A percentile compares a stretch with the other conserved stretches of the same genome.
phyloP scores from a whole-genome alignment of 2,329 filamentous ascomycete genomes.

The Mollisia scopiformis region DNA sequence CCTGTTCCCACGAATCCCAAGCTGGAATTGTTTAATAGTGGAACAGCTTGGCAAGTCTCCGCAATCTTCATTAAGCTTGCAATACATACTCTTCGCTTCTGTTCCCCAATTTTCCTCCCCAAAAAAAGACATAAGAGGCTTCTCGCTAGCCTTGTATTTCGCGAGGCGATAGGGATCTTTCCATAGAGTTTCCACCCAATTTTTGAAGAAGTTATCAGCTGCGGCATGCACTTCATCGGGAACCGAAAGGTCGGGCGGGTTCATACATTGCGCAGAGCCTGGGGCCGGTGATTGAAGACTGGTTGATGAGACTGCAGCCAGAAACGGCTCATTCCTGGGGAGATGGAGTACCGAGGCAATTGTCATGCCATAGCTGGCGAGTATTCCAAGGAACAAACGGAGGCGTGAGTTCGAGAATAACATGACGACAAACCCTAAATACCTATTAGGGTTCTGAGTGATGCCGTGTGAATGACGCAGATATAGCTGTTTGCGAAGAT shows the following conservation, averaged over 20 bases:
- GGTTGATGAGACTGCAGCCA: too few species aligned
- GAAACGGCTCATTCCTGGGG: too few species aligned
- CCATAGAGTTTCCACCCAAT: neutral
- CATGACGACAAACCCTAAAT: too few species aligned
- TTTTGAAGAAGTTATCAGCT: neutral
- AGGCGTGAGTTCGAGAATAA: too few species aligned
- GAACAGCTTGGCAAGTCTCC: neutral
- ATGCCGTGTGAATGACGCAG: too few species aligned
- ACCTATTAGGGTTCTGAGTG: too few species aligned
- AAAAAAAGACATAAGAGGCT: neutral
- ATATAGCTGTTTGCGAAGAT: too few species aligned
- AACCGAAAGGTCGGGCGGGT: neutral
- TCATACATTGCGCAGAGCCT: too few species aligned
- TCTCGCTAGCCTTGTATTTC: neutral
- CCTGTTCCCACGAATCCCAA: neutral
- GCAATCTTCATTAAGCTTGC: neutral
- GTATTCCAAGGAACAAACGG: too few species aligned
- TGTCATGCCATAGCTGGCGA: too few species aligned
- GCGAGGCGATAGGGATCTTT: neutral
- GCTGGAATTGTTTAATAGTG: neutral
- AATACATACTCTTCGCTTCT: neutral
- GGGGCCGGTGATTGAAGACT: too few species aligned
- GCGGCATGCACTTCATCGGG: neutral
- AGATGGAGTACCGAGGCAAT: too few species aligned
- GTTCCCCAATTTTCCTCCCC: neutral